Evolutionary conservation across 176 grass and related monocot genomes (phyloP).

Genomic region (Coix lacrymajobi): DNA sequence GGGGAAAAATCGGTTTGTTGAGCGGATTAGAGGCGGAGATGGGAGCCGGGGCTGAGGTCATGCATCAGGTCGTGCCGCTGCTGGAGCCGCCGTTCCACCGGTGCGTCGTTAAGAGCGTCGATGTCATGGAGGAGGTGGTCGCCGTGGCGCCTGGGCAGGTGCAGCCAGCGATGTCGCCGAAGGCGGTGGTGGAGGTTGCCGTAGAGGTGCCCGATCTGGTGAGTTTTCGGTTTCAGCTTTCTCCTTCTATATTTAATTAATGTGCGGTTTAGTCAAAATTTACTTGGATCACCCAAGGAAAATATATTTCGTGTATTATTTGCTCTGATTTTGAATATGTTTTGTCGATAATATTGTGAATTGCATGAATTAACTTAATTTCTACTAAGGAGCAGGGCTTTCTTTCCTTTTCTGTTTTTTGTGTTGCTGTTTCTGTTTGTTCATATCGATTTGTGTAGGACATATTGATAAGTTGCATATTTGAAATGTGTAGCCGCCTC

Average conservation of each 20-base stretch:
- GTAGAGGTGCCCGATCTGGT: conserved; percentile 56
- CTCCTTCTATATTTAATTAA: neutral
- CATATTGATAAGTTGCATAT: neutral
- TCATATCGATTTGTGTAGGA: neutral
- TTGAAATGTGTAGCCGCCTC: neutral
- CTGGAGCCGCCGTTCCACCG: conserved; percentile 36
- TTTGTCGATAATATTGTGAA: neutral
- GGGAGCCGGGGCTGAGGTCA: conserved; percentile 74
- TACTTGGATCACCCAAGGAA: neutral
- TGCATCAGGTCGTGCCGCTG: conserved; percentile 58
- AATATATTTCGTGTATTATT: neutral
- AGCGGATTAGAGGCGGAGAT: conserved; percentile 46
- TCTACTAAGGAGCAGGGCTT: neutral
- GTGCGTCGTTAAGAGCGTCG: conserved; percentile 37
- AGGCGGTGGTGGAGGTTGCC: conserved; percentile 15
- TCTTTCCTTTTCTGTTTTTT: neutral
- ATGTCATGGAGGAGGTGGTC: conserved; percentile 28
- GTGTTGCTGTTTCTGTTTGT: neutral
- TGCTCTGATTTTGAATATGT: neutral
- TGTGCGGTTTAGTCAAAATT: neutral
- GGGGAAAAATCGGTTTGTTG: neutral
- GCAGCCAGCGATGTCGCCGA: conserved; percentile 15
- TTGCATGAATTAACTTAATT: neutral
- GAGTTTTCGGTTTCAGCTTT: conserved; percentile 25
- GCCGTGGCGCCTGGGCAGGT: conserved; percentile 8